These are phyloP conservation scores for Centrapalus pauciflorus DNA, from an alignment of 129 eudicot species.

Conservation along the genomic window DNA sequence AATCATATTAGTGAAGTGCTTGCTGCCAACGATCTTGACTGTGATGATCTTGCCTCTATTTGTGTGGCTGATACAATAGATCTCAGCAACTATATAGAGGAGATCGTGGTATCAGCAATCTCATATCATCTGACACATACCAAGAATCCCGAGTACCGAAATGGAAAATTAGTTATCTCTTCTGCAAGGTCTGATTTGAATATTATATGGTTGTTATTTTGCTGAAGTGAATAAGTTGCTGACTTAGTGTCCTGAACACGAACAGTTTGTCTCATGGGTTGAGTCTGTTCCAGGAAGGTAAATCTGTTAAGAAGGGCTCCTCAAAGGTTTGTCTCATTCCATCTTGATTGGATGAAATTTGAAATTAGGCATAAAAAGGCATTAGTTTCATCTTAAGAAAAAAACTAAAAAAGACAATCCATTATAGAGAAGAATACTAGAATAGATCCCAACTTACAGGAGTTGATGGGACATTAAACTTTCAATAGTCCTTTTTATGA, in stretches of 20 bases:
- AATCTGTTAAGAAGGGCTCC: slow-evolving; percentile 45
- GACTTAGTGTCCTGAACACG: slow-evolving; percentile 12
- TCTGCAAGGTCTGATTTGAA: slow-evolving; percentile 47
- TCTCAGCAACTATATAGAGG: slow-evolving; percentile 77
- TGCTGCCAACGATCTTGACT: slow-evolving; percentile 82
- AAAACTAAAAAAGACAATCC: background rate
- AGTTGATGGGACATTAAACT: no score
- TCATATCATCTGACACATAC: slow-evolving; percentile 77
- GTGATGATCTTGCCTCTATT: slow-evolving; percentile 80
- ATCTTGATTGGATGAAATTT: no score
- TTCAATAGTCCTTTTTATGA: background rate
- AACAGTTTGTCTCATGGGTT: slow-evolving; percentile 88
- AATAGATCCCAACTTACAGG: no score
- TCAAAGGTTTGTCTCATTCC: slow-evolving; percentile 47
- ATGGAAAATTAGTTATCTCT: slow-evolving; percentile 84
- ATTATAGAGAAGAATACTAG: no score
- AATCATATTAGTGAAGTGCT: slow-evolving; percentile 90
- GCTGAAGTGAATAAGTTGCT: slow-evolving; percentile 2
- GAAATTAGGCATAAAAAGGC: no score
- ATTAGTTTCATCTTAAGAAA: no score
- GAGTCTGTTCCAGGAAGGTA: slow-evolving; percentile 86
- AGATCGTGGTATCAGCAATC: slow-evolving; percentile 89
- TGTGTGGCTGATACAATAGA: slow-evolving; percentile 66
- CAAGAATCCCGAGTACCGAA: slow-evolving; percentile 72
- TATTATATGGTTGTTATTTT: background rate